Evolutionary conservation across 208 protist species (phyloP).

Genomic region (Leishmania amazonensis): DNA sequence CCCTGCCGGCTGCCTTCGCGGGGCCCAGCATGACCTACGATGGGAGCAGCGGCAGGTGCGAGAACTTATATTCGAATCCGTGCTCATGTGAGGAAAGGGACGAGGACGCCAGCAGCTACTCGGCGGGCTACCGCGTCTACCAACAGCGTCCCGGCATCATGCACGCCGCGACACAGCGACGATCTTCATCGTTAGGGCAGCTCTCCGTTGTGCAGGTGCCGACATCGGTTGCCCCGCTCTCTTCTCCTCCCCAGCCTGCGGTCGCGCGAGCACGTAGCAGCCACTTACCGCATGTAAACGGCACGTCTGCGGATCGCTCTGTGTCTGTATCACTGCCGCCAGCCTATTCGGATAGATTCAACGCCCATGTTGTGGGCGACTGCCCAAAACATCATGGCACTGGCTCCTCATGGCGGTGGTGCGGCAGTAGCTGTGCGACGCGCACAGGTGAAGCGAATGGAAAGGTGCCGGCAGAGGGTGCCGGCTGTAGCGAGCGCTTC

Average conservation of each 20-base stretch:
- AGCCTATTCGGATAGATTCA: background rate
- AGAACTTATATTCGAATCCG: background rate
- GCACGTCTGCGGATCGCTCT: background rate
- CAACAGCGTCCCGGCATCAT: background rate
- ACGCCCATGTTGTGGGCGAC: background rate
- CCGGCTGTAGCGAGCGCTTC: conserved; percentile 6
- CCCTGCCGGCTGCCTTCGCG: too few species aligned
- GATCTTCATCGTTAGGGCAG: background rate
- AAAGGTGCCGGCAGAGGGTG: background rate
- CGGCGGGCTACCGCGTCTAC: background rate
- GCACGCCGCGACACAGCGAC: background rate
- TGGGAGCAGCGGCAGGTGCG: background rate
- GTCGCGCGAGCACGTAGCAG: background rate
- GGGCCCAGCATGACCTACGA: background rate
- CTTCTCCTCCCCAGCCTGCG: background rate
- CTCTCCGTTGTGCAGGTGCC: background rate
- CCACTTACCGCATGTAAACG: background rate
- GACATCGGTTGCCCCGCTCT: background rate
- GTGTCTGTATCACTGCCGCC: background rate
- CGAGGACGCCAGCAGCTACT: background rate
- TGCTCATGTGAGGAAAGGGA: background rate
- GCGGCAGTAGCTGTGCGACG: background rate
- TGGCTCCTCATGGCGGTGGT: background rate
- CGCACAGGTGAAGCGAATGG: background rate
- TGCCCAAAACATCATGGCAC: background rate